Base-by-base conservation (phyloP, 257 asterid genomes). In the Mitragyna speciosa region DNA sequence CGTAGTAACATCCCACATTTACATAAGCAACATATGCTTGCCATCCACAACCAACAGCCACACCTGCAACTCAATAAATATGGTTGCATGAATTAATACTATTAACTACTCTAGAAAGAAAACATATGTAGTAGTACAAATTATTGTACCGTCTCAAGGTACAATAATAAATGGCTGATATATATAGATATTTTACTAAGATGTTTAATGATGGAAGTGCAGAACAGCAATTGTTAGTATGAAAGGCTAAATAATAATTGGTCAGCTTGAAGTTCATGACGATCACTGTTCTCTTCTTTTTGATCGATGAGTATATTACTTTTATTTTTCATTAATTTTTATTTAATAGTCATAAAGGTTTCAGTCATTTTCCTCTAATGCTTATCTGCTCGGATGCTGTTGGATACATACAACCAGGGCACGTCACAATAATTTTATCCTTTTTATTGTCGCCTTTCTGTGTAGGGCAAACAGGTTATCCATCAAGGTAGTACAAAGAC, bases 1-100 rank as follows among this genome's bases (percentile, higher is more conserved):
- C 79, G 56, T 86, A 86, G 76, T 86, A 81, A 74, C 87, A 90
- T 56, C 91, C 97, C 26, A 92, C 87, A 30, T 90, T 92, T 31
- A 92, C 92, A 67, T 92, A 90, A 4, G 95, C 93, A 63, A 91
- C 96, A 80, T 89, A 91, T 67, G 94, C 85, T 84, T 90, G 96
- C 96, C 97, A 91, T 85, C 96, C 96, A 79, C 96, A 89, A 9
- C 97, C 97, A 26, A 92, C 92, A 0, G 97, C 97, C 51, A 92
- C 96, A 80, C 94, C 97, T 92, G 78, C 45, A 54, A 54, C 2
- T 54, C 61, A 17, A 17, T 54, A 52, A 0, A 6, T 1, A 54
- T 8, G 24, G 59, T 15, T 20, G 20, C 59, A 1, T 52, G 59
- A 15, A 52, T 52, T 52, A 20, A 51, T 52, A 0, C 12, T 14